A percentile compares a stretch with the other conserved stretches of the same genome.
Evolutionary conservation across 2,329 filamentous ascomycete genomes (phyloP).

Genomic region (Sphaerulina musiva): DNA sequence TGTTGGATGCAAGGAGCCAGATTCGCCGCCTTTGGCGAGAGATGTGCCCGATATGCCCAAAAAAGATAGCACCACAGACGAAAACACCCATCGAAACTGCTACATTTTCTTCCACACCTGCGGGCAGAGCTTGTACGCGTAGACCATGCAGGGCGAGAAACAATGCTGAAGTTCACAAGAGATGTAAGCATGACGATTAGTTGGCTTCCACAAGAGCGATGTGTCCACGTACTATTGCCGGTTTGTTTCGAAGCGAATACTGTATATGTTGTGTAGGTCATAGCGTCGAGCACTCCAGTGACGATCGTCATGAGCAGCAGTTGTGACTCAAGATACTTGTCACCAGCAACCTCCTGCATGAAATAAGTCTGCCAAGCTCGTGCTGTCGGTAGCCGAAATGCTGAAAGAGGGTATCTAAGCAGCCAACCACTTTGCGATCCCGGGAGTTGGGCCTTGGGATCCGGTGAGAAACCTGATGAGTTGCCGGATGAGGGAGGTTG

Average conservation of each 20-base stretch:
- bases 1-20: slow-evolving; percentile 25
- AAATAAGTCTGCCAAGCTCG: slow-evolving; percentile 23
- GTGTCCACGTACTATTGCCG: slow-evolving; percentile 31
- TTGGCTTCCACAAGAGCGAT: background rate
- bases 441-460: too few relatives aligned
- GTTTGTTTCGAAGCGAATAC: slow-evolving; percentile 30
- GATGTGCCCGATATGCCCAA: slow-evolving; percentile 26
- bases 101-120: slow-evolving; percentile 22
- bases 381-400: slow-evolving; percentile 10
- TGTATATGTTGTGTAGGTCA: slow-evolving; percentile 28
- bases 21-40: slow-evolving; percentile 23
- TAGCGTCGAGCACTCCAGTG: slow-evolving; percentile 27
- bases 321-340: slow-evolving; percentile 25
- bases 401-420: background rate
- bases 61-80: slow-evolving; percentile 23
- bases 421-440: background rate
- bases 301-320: slow-evolving; percentile 28
- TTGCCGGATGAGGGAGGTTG: too few relatives aligned
- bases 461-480: too few relatives aligned
- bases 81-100: slow-evolving; percentile 24
- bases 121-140: slow-evolving; percentile 12
- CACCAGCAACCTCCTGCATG: slow-evolving; percentile 25
- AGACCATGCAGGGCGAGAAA: slow-evolving; percentile 23
- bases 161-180: background rate
- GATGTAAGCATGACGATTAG: background rate